These are phyloP conservation scores for Sclerotinia borealis DNA, from an alignment of 2,329 filamentous ascomycete genomes.

Conservation along the genomic window DNA sequence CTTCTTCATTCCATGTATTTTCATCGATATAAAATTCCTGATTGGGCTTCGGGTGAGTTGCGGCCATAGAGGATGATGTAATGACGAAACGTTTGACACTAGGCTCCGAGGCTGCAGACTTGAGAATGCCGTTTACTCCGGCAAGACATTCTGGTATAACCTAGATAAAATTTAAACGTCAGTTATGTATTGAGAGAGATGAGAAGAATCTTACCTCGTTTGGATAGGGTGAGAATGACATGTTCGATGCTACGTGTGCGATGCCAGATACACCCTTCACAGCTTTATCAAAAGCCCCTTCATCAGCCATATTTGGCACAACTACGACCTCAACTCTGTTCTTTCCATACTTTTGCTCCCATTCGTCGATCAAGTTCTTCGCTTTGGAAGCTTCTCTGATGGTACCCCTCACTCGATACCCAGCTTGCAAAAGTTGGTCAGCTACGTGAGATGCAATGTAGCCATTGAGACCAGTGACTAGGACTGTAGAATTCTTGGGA, in stretches of 20 bases:
- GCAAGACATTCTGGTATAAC: constrained; percentile 32
- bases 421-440: constrained; percentile 35
- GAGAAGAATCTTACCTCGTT: constrained; percentile 29
- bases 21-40: constrained; percentile 21
- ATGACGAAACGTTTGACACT: constrained; percentile 38
- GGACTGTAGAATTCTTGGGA: constrained; percentile 32
- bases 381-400: constrained; percentile 34
- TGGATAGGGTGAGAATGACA: constrained; percentile 34
- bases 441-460: constrained; percentile 38
- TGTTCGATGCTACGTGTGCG: constrained; percentile 36
- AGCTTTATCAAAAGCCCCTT: constrained; percentile 27
- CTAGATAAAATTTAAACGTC: background rate
- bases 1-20: constrained; percentile 35
- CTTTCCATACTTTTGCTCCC: constrained; percentile 32
- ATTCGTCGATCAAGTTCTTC: constrained; percentile 30
- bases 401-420: constrained; percentile 42
- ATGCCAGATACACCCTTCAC: constrained; percentile 31
- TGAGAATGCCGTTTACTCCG: constrained; percentile 30
- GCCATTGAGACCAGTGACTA: constrained; percentile 40
- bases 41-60: constrained; percentile 21
- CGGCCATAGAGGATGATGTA: constrained; percentile 32
- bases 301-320: constrained; percentile 33
- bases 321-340: constrained; percentile 33
- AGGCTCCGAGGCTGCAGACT: constrained; percentile 32
- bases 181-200: background rate